Evolutionary conservation across 169 alveolate species (phyloP).

Genomic region (Sarcocystis neurona): DNA sequence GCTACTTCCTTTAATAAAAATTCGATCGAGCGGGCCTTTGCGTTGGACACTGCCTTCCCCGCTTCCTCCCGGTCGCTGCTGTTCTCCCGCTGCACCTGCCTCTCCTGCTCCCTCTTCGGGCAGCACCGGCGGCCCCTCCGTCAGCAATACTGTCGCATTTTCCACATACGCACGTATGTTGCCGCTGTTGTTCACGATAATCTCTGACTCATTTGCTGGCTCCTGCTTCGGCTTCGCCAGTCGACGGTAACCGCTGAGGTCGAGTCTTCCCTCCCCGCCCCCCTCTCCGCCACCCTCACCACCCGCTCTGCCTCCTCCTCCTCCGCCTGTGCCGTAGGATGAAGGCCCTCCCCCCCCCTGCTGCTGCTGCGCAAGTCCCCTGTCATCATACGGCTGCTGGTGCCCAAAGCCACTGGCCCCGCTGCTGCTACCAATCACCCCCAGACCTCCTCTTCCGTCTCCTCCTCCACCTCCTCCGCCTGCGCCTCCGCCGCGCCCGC

Average conservation of each 20-base stretch:
- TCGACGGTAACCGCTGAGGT: neutral
- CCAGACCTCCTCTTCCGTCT: too few species aligned
- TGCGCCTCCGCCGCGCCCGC: too few species aligned
- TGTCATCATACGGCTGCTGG: too few species aligned
- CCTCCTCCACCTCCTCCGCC: too few species aligned
- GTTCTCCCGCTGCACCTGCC: neutral
- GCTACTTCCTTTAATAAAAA: neutral
- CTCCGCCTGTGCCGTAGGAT: too few species aligned
- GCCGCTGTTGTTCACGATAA: neutral
- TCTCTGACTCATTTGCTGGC: neutral
- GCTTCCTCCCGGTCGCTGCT: neutral
- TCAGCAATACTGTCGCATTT: neutral
- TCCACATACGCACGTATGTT: neutral
- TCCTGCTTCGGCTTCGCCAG: neutral
- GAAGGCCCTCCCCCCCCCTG: too few species aligned
- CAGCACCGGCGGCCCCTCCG: neutral
- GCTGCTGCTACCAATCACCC: too few species aligned
- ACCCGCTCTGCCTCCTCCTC: too few species aligned
- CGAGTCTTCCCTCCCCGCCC: too few species aligned
- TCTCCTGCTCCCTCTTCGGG: neutral
- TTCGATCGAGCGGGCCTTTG: neutral
- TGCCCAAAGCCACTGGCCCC: too few species aligned
- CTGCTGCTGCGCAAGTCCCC: too few species aligned
- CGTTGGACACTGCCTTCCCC: neutral
- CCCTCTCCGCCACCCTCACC: too few species aligned